Percentiles rank a stretch among this genome's conserved stretches.
phyloP scores from a whole-genome alignment of 768 basidiomycete species.

The Asterophora parasitica region DNA sequence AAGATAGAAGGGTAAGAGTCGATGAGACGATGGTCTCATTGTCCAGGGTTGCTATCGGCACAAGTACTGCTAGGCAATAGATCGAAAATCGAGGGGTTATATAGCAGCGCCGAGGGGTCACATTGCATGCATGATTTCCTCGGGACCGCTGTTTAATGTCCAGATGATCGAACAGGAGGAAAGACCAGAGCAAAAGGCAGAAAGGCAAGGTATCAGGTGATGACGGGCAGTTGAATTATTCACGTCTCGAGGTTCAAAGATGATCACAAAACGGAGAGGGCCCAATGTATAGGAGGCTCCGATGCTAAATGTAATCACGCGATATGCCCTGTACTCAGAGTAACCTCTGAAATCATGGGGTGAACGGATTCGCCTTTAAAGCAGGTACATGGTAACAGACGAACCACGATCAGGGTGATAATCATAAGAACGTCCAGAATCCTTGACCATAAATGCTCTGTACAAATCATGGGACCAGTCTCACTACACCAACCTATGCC shows the following conservation, averaged over 20 bases:
- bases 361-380: neutral
- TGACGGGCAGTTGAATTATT: neutral
- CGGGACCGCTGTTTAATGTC: neutral
- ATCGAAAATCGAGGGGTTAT: neutral
- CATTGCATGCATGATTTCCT: neutral
- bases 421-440: too few relatives aligned
- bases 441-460: too few relatives aligned
- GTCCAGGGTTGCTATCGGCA: neutral
- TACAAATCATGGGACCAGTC: too few relatives aligned
- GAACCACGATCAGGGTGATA: too few relatives aligned
- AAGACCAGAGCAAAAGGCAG: neutral
- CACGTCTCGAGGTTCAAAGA: neutral
- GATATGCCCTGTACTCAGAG: neutral
- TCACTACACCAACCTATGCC: too few relatives aligned
- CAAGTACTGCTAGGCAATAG: neutral
- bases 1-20: slow-evolving; percentile 4
- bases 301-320: neutral
- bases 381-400: too few relatives aligned
- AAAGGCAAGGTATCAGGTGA: slow-evolving; percentile 1
- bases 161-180: slow-evolving; percentile 7
- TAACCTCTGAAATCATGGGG: neutral
- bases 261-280: neutral
- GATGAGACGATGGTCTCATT: slow-evolving; percentile 1
- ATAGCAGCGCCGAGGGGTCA: neutral
- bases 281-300: neutral